These are phyloP conservation scores for Citrus inodora DNA, from an alignment of 345 rosid genomes.

Conservation along the genomic window DNA sequence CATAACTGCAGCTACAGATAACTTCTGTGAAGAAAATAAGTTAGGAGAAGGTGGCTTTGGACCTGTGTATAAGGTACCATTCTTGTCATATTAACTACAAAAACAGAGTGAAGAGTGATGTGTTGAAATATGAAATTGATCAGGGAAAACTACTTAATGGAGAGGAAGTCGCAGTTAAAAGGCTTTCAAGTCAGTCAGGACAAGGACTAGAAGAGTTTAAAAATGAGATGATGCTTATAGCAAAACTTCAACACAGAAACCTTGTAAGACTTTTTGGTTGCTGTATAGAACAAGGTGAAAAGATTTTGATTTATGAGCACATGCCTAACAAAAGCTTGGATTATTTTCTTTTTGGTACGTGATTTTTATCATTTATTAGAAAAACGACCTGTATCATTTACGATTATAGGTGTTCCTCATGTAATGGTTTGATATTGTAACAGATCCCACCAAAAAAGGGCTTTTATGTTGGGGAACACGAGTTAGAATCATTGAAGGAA, in stretches of 20 bases:
- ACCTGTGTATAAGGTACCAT: neutral
- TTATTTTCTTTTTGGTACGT: neutral
- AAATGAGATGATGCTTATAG: neutral
- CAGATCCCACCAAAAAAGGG: neutral
- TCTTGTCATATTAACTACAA: neutral
- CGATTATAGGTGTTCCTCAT: neutral
- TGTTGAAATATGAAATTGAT: neutral
- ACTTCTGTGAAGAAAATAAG: neutral
- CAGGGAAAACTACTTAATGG: neutral
- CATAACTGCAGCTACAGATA: neutral
- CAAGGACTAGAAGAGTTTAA: neutral
- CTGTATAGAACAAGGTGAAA: neutral
- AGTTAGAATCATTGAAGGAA: neutral
- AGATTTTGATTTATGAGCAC: neutral
- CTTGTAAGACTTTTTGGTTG: neutral
- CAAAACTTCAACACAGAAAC: neutral
- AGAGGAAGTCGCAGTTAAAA: neutral
- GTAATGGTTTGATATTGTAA: neutral
- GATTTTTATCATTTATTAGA: neutral
- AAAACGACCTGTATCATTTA: neutral
- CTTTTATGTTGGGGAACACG: neutral
- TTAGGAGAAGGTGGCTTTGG: neutral
- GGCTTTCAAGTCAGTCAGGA: neutral
- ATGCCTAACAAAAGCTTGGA: neutral
- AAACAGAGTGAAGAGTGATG: neutral